Base-by-base conservation (phyloP, 441 rosid species). In the Arabidopsis lyrata region DNA sequence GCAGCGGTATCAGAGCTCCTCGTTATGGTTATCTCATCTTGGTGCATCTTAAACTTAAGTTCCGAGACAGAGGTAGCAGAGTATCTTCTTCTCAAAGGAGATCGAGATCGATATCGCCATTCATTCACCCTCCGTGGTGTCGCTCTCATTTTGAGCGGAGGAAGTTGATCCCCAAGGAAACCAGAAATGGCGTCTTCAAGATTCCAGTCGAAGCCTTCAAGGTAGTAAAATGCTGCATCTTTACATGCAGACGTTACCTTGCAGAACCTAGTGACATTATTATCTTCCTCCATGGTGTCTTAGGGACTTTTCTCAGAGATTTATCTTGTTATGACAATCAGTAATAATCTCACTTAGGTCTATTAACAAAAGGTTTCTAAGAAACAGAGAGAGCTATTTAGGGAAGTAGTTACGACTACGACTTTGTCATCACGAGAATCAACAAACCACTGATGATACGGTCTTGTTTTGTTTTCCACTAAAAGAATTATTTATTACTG, bases 121-220 rank as follows among this genome's bases (percentile, higher is more conserved):
- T 29, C 36, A 1, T 55, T 55, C 60, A 55, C 39, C 39, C 18
- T 55, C 20, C 13, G 16, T 14, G 12, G 38, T 31, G 60, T 18
- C 12, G 66, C 5, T 70, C 31, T 29, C 4, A 29, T 36, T 29
- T 62, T 31, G 36, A 39, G 3, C 1, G 62, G 54, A 39, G 75
- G 68, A 50, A 71, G 53, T 3, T 50, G 32, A 6, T 55, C 61
- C 16, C 27, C 5, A 57, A 72, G 69, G 42, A 72, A 63, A 53
- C 69, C 18, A 53, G 69, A 71, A 61, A 71, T 29, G 9, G 75
- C 68, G 8, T 50, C 35, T 5, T 71, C 44, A 15, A 71, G 50
- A 61, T 38, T 48, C 75, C 61, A 71, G 53, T 34, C 29, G 41
- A 50, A 71, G 39, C 42, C 38, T 71, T 71, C 75, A 36, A 71